Evolutionary conservation across 2,329 filamentous ascomycete species (phyloP), one percentile per base, ranked within the genome.

Genomic region (Byssothecium circinans): DNA sequence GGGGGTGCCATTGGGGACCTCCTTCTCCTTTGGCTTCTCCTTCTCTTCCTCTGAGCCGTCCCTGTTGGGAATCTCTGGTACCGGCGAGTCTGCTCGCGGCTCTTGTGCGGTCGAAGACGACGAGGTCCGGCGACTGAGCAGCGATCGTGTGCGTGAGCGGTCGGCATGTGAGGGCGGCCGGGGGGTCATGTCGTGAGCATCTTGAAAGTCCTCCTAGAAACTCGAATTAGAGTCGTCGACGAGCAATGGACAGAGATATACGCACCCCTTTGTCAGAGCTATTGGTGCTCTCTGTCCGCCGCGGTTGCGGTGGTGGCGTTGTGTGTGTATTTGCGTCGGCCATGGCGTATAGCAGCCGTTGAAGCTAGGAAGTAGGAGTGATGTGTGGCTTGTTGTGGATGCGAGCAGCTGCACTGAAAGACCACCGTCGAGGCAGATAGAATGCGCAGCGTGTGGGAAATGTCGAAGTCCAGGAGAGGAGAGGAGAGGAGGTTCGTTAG

Each of bases 191-290:
- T 89, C 87, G 59, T 83, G 75, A 58, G 83, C 90, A 77, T 96
- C 90, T 74, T 95, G 89, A 64, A 95, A 95, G 14, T 81, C 82
- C 62, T 91, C 86, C 86, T 89, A 67, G 42, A 43, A 43, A 43
- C 43, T 39, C 35, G 50, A 47, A 46, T 43, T 8, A 12, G 19
- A 44, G 52, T 41, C 57, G 55, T 19, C 11, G 7, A 32, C n/a
- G 3, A 42, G 8, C 27, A 10, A 19, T 8, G 23, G 4, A 18
- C 3, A 20, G 11, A 20, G n/a, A 8, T 30, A 6, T n/a, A 20
- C 68, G 61, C 18, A 52, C 58, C 35, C 64, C 65, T 36, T 54
- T 59, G 43, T 67, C 63, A 3, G 66, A 70, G 58, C 65, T 67
- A 43, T 62, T 56, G 18, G 57, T 51, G 62, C 66, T 70, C 40